Evolutionary conservation across 202 grass and related monocot genomes (phyloP).

Genomic region (Dendrocalamus latiflorus): DNA sequence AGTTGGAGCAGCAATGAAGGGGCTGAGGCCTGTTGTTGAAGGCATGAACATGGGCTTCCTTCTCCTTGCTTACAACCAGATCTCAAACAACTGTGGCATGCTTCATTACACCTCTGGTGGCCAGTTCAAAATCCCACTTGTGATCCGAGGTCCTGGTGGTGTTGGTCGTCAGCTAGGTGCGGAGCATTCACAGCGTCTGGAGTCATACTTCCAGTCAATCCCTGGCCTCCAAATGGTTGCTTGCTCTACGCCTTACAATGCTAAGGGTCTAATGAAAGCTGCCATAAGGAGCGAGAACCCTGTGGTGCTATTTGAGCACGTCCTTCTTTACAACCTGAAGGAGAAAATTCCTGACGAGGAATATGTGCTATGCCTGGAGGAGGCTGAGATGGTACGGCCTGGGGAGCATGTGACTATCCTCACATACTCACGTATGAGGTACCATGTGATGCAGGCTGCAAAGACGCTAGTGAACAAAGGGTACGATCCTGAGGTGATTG

Average conservation of each 20-base stretch:
- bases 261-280: slow-evolving; percentile 88
- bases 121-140: slow-evolving; percentile 80
- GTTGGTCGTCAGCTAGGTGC: slow-evolving; percentile 83
- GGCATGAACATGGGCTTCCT: slow-evolving; percentile 98
- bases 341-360: slow-evolving; percentile 78
- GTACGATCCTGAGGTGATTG: no score
- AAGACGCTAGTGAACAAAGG: slow-evolving; percentile 83
- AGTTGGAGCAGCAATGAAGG: slow-evolving; percentile 76
- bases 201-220: slow-evolving; percentile 89
- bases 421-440: slow-evolving; percentile 76
- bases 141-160: slow-evolving; percentile 75
- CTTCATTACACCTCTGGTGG: slow-evolving; percentile 91
- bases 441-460: slow-evolving; percentile 75
- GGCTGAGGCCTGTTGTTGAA: slow-evolving; percentile 66
- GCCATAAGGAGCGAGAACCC: slow-evolving; percentile 81
- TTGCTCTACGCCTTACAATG: slow-evolving; percentile 88
- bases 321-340: slow-evolving; percentile 77
- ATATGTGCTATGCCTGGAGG: slow-evolving; percentile 65
- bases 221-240: slow-evolving; percentile 92
- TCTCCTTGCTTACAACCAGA: slow-evolving; percentile 87
- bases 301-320: slow-evolving; percentile 78
- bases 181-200: slow-evolving; percentile 79
- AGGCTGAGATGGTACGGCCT: slow-evolving; percentile 79
- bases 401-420: slow-evolving; percentile 75
- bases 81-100: slow-evolving; percentile 91